Conservation (phyloP, 345 rosid species). For the Iberis pinnata region DNA sequence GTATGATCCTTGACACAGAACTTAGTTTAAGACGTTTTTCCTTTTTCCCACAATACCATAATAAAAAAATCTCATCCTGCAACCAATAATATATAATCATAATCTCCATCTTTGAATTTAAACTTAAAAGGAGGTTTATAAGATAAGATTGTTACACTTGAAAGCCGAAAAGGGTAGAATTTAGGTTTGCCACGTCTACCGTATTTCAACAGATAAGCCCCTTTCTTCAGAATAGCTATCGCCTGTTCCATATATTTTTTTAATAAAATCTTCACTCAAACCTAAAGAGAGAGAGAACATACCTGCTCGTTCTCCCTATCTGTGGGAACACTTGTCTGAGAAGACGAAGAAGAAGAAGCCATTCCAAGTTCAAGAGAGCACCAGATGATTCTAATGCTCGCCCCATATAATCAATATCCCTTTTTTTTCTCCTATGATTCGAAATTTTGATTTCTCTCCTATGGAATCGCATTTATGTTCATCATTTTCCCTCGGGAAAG, state of each 20-base stretch:
- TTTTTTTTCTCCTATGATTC: neutral
- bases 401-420: slow-evolving; percentile 36
- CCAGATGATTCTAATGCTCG: slow-evolving; percentile 31
- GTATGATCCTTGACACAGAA: slow-evolving; percentile 61
- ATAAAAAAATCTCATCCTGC: slow-evolving; percentile 51
- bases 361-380: slow-evolving; percentile 35
- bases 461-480: neutral
- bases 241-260: too few relatives aligned
- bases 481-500: neutral
- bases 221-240: slow-evolving; percentile 87
- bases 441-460: slow-evolving; percentile 5
- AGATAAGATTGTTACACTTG: slow-evolving; percentile 34
- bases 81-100: neutral
- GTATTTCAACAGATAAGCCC: slow-evolving; percentile 89
- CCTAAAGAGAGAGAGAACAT: slow-evolving; percentile 13
- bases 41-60: slow-evolving; percentile 61
- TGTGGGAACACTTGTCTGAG: slow-evolving; percentile 25
- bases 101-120: neutral
- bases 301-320: slow-evolving; percentile 53
- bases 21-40: slow-evolving; percentile 55
- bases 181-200: slow-evolving; percentile 99
- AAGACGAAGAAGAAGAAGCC: slow-evolving; percentile 38
- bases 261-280: too few relatives aligned
- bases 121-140: neutral
- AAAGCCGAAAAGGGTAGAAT: slow-evolving; percentile 82